phyloP scores from a whole-genome alignment of 106 monocot genomes.

The Dioscorea zingiberensis region DNA sequence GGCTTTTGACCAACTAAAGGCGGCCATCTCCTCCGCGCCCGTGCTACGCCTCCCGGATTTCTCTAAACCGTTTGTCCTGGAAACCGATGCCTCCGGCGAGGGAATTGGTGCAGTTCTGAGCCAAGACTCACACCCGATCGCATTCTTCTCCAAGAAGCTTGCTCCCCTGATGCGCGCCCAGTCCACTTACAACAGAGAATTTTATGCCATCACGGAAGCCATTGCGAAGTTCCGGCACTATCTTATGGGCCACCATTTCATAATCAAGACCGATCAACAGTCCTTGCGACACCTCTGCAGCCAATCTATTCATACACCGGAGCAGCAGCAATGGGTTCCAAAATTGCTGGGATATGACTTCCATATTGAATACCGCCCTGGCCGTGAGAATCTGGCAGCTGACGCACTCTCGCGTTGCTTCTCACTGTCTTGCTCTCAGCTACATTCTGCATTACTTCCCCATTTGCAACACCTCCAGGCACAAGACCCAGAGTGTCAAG shows the following conservation, averaged over 20 bases:
- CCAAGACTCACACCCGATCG: not conserved
- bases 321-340: not conserved
- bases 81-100: not conserved
- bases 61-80: not conserved
- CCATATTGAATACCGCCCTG: not conserved
- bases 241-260: not conserved
- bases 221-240: not conserved
- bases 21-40: not conserved
- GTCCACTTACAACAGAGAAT: not conserved
- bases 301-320: not conserved
- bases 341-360: slow-evolving; percentile 1
- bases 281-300: not conserved
- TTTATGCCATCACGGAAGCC: not conserved
- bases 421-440: not conserved
- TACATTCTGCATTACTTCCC: not conserved
- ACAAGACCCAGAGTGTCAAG: not conserved
- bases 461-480: not conserved
- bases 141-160: not conserved
- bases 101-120: not conserved
- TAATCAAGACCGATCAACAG: not conserved
- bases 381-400: not conserved
- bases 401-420: not conserved
- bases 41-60: not conserved
- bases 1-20: not conserved
- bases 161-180: not conserved